Evolutionary conservation across 352 stramenopile species (phyloP).

Genomic region (Pythium periplocum): DNA sequence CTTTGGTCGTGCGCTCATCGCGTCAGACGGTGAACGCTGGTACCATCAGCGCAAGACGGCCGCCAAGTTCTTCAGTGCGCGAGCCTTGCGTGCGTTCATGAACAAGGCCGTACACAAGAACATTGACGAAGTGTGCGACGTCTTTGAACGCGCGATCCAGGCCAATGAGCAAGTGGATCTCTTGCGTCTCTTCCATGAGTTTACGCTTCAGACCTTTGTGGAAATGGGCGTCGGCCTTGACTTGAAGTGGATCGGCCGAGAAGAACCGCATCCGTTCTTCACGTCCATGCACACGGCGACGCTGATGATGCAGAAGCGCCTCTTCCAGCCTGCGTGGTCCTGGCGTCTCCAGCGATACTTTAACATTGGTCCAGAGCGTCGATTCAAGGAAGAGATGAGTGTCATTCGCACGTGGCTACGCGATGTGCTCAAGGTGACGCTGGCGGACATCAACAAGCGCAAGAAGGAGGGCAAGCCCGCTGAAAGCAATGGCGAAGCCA

Average conservation of each 20-base stretch:
- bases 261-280: slow-evolving; percentile 41
- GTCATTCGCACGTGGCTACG: slow-evolving; percentile 35
- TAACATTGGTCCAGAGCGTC: slow-evolving; percentile 32
- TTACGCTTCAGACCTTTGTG: slow-evolving; percentile 52
- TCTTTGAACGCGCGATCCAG: slow-evolving; percentile 3
- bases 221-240: slow-evolving; percentile 49
- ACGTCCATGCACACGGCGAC: slow-evolving; percentile 30
- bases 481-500: slow-evolving; percentile 18
- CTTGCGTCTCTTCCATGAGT: slow-evolving; percentile 34
- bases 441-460: slow-evolving; percentile 13
- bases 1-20: slow-evolving; percentile 21
- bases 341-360: slow-evolving; percentile 54
- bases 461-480: slow-evolving; percentile 4
- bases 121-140: slow-evolving; percentile 12
- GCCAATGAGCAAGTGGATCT: slow-evolving; percentile 14
- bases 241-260: slow-evolving; percentile 30
- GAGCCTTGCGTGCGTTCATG: slow-evolving; percentile 8
- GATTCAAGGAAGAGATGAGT: slow-evolving; percentile 22
- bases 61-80: slow-evolving; percentile 26
- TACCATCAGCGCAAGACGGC: slow-evolving; percentile 26
- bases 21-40: slow-evolving; percentile 26
- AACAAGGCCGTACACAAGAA: slow-evolving; percentile 8
- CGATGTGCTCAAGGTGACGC: slow-evolving; percentile 37
- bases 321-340: slow-evolving; percentile 38
- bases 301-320: slow-evolving; percentile 30